phyloP scores from a whole-genome alignment of 2,329 filamentous ascomycete genomes.

The Alternaria incomplexa region DNA sequence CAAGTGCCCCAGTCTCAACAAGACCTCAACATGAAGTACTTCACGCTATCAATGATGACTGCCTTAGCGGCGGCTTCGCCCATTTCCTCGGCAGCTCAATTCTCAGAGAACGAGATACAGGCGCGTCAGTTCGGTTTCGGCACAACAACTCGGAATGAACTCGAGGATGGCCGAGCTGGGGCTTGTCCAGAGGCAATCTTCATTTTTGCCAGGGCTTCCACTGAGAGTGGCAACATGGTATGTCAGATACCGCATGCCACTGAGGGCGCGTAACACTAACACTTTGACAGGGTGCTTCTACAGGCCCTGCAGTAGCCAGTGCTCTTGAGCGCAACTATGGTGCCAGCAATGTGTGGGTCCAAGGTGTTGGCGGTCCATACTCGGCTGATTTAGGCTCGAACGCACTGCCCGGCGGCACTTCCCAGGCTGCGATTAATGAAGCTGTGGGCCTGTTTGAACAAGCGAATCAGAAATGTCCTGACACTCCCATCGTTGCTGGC shows the following conservation, averaged over 20 bases:
- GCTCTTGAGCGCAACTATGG: conserved; percentile 32
- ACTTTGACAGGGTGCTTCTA: conserved; percentile 19
- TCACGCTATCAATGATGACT: conserved; percentile 20
- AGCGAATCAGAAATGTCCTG: conserved; percentile 48
- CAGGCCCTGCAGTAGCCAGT: conserved; percentile 28
- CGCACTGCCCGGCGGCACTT: conserved; percentile 39
- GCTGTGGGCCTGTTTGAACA: conserved; percentile 45
- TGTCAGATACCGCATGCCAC: neutral
- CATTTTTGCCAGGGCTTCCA: conserved; percentile 36
- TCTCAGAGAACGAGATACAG: conserved; percentile 13
- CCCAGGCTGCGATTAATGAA: conserved; percentile 39
- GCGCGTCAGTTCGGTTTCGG: conserved; percentile 17
- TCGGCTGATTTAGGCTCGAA: conserved; percentile 44
- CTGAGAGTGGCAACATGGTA: conserved; percentile 38
- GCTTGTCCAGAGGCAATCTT: conserved; percentile 35
- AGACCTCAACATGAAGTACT: conserved; percentile 28
- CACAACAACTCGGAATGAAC: conserved; percentile 24
- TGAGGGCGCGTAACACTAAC: neutral
- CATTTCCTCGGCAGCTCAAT: conserved; percentile 12
- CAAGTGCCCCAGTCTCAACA: neutral
- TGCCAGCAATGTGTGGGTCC: conserved; percentile 31
- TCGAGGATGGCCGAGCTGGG: conserved; percentile 24
- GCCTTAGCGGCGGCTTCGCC: conserved; percentile 18
- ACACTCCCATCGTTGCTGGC: conserved; percentile 47
- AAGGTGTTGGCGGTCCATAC: conserved; percentile 47